Base-by-base conservation (phyloP, 2,329 filamentous ascomycete species). In the Ceratocystis variospora region DNA sequence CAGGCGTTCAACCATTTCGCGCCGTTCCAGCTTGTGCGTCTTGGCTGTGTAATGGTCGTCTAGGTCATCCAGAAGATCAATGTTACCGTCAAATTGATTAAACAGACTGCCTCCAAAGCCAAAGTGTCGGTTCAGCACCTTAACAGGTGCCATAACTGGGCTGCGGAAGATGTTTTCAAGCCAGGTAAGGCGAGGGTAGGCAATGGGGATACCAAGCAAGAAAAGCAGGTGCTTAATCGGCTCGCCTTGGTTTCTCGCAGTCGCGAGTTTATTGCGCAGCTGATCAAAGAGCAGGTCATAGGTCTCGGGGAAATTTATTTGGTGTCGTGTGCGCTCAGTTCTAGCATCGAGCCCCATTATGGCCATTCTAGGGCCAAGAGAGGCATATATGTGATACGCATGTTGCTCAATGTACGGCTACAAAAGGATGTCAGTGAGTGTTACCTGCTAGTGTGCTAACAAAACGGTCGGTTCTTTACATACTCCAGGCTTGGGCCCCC, bases 11-110 rank as follows among this genome's bases (percentile, higher is more conserved):
- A 99, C 80, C 55, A 97, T 79, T 48, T 84, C 80, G 66, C 86
- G 86, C 57, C 93, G 88, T 79, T 97, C 93, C 68, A 84, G 82
- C 76, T 96, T 97, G 80, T 97, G 93, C 63, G 91, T 90, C 69
- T 85, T 85, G 5, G 92, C 90, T 1, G 93, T 96, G 79, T 96
- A 96, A 73, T 99, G 94, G 74, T 99, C 94, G 74, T 97, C 93
- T 22, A 96, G 80, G 71, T 96, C 91, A 73, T 96, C 92, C 17
- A 96, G 79, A 28, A 97, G 85, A 77, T 97, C 94, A 28, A 96
- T 88, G 66, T 88, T 92, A 63, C 93, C 93, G 71, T 96, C 93
- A 71, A 97, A 96, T 66, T 90, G 83, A 75, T 97, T 97, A 80
- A 97, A 96, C 57, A 96, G 79, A 64, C 86, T 85, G 62, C 91